These are phyloP conservation scores for Beauveria bassiana DNA, from an alignment of 2,329 filamentous ascomycete genomes.

Conservation along the genomic window DNA sequence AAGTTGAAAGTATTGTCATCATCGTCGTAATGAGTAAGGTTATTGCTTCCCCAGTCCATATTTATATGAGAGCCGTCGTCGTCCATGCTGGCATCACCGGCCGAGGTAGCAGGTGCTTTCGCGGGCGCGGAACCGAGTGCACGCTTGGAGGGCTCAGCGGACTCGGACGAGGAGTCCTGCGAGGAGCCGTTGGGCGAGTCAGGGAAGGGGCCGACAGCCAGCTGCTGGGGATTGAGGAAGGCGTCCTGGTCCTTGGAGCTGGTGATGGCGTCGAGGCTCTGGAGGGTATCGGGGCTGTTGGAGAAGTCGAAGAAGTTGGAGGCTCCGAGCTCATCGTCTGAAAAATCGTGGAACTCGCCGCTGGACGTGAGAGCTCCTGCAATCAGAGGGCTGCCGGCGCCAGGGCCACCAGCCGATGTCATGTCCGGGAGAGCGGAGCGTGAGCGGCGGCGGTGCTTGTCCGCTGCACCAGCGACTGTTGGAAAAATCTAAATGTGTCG, in stretches of 20 bases:
- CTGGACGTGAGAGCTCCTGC: conserved; percentile 29
- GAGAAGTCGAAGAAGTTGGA: conserved; percentile 28
- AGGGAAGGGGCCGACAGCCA: conserved; percentile 31
- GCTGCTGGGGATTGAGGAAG: conserved; percentile 26
- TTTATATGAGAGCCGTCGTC: conserved; percentile 32
- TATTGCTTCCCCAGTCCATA: conserved; percentile 35
- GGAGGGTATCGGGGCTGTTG: conserved; percentile 30
- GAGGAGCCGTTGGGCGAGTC: conserved; percentile 35
- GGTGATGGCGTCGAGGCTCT: conserved; percentile 25
- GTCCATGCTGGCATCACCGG: conserved; percentile 34
- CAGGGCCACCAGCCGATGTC: conserved; percentile 25
- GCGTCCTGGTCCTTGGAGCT: conserved; percentile 22
- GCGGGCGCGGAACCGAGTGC: conserved; percentile 39
- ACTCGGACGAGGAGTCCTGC: conserved; percentile 45
- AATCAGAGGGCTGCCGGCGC: conserved; percentile 31
- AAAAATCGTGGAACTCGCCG: conserved; percentile 30
- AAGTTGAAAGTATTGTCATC: conserved; percentile 31
- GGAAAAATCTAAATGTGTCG: neutral
- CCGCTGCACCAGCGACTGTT: conserved; percentile 12
- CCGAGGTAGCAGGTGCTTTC: conserved; percentile 32
- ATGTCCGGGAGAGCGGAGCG: conserved; percentile 24
- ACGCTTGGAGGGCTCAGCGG: conserved; percentile 39
- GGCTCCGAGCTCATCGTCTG: conserved; percentile 28
- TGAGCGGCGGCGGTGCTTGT: conserved; percentile 14
- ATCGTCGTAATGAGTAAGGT: conserved; percentile 27